Base-by-base conservation (phyloP, 2,329 filamentous ascomycete species). In the Lecanicillium sp. region DNA sequence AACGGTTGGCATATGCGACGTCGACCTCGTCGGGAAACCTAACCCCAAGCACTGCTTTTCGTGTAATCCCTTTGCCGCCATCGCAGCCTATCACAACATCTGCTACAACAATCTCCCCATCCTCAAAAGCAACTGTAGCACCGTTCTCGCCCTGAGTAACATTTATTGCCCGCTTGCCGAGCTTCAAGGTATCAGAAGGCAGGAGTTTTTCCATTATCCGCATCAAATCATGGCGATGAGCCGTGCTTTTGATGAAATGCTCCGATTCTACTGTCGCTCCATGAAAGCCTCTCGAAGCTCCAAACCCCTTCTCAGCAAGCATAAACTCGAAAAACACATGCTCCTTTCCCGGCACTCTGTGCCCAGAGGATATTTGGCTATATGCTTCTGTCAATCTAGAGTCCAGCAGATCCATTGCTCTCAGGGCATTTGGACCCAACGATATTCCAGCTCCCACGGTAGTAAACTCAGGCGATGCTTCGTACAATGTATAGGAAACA, bases 371-470 rank as follows among this genome's bases (percentile, higher is more conserved):
- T 18, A 33, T 33, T 5, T 11, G n/a, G 3, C 35, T 18, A 15
- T 40, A 40, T 5, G 34, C 16, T 4, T 29, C 38, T 3, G 31
- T 33, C 13, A 42, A 11, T 18, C 28, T 15, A 13, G 31, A 30
- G 32, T 34, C 35, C 9, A 42, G 34, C 29, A 38, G 18, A 17
- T 35, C 33, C 15, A 42, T 20, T 9, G 36, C 36, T 14, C 20
- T 12, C 4, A 35, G 29, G 8, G 35, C 32, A 28, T 38, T 38
- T 5, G 40, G 37, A 12, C 40, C 36, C 4, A 42, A 17, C 8
- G 35, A 35, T 8, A 42, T 38, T 2, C 40, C 40, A 8, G 36
- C 35, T 17, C 40, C 40, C 3, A 42, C 35, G 5, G 35, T 35
- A 4, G 29, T 34, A 19, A 42, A 29, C 14, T 30, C 30, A 5